Base-by-base conservation (phyloP, 129 eudicot genomes). In the Smallanthus sonchifolius region DNA sequence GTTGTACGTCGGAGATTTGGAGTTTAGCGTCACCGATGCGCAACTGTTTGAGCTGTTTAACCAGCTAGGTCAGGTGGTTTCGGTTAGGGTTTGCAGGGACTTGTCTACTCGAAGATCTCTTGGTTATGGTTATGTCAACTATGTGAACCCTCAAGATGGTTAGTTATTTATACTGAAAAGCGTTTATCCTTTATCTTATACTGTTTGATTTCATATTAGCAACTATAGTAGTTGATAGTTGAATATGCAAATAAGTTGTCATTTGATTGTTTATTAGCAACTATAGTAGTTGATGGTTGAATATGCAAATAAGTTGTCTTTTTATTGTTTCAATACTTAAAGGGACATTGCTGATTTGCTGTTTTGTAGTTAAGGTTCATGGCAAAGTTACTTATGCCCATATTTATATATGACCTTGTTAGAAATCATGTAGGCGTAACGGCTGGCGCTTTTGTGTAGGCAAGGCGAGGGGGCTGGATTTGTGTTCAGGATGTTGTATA, bases 91-190 rank as follows among this genome's bases (percentile, higher is more conserved):
- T 65, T 94, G 99, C 32, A 80, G 96, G 68, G 99, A 94, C 62
- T 48, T 82, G 68, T 67, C 85, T 20, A 86, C 91, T 24, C 83
- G 86, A 4, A 66, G 96, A 1, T 88, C 96, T 3, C 96, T 94
- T 44, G 98, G 98, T 38, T 94, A 94, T 63, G 98, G 97, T 10
- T 94, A 94, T 72, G 98, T 94, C 61, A 94, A 94, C 77, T 94
- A 76, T 72, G 85, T 65, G 34, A 85, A 79, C 51, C 86, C 93
- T 7, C 89, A 84, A 51, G 97, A 90, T 88, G 98, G 98, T 94
- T 19, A 42, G 92, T 84, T 60, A 9, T 56, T 16, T 20, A 2
- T 74, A 16, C 16, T 38, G 59, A 7, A 19, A 69, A 48, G 62
- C 14, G 57, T 13, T 32, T 20, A 28, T 28, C 3, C 2, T 19